Evolutionary conservation across 2,329 filamentous ascomycete species (phyloP).

Genomic region (Colletotrichum orbiculare): DNA sequence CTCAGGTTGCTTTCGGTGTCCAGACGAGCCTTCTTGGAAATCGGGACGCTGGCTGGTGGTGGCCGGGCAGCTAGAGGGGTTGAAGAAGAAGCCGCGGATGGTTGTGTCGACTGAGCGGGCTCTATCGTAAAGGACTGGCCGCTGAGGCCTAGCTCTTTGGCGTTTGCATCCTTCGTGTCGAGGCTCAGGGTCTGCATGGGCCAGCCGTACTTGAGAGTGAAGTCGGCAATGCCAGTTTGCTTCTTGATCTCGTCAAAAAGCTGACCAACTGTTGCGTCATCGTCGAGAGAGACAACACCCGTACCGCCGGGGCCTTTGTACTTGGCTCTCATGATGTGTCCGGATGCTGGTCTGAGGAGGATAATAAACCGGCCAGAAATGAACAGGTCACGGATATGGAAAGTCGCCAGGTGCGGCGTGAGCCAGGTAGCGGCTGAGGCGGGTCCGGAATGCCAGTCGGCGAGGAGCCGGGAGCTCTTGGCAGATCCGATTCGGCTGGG

Average conservation of each 20-base stretch:
- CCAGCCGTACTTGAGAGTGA: constrained; percentile 86
- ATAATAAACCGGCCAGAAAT: no score
- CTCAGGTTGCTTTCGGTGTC: constrained; percentile 13
- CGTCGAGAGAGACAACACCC: constrained; percentile 75
- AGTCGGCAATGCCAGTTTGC: constrained; percentile 72
- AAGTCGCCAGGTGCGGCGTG: no score
- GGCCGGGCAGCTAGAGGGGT: constrained; percentile 18
- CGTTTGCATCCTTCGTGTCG: constrained; percentile 58
- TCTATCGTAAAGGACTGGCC: constrained; percentile 64
- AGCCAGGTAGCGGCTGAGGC: background rate
- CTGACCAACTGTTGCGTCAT: constrained; percentile 73
- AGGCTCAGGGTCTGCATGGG: constrained; percentile 78
- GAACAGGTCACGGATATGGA: no score
- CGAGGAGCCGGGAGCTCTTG: constrained; percentile 14
- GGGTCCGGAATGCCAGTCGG: constrained; percentile 4
- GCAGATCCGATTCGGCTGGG: constrained; percentile 19
- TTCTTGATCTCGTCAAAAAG: constrained; percentile 70
- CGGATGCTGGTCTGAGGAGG: background rate
- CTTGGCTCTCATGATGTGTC: constrained; percentile 73
- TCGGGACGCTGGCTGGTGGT: constrained; percentile 13
- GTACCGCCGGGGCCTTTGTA: constrained; percentile 80
- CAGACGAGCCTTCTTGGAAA: constrained; percentile 11
- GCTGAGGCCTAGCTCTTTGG: constrained; percentile 61
- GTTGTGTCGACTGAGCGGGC: constrained; percentile 40
- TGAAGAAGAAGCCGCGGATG: constrained; percentile 34